These are phyloP conservation scores for Aureobasidium sp. DNA, from an alignment of 2,329 filamentous ascomycete species.

Conservation along the genomic window DNA sequence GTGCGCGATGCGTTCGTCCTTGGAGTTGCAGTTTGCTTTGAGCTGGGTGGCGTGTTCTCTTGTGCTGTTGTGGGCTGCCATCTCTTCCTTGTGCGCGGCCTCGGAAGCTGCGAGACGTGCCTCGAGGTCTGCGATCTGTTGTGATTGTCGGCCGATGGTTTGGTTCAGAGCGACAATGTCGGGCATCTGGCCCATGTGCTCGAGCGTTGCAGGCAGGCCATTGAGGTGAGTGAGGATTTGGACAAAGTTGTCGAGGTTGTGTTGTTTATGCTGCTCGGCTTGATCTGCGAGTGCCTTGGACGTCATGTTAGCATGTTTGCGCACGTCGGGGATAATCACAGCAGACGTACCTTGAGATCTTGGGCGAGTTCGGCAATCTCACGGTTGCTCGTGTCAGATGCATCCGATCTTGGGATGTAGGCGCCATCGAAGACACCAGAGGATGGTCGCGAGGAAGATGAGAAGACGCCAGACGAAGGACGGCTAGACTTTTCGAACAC, in stretches of 20 bases:
- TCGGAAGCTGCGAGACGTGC: constrained; percentile 4
- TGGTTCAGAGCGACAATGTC: background rate
- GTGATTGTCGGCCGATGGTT: constrained; percentile 1
- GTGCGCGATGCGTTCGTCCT: constrained; percentile 1
- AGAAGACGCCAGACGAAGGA: constrained; percentile 4
- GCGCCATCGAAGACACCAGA: background rate
- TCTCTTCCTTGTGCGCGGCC: background rate
- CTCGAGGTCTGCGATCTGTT: constrained; percentile 9
- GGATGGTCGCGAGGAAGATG: background rate
- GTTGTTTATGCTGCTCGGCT: constrained; percentile 7
- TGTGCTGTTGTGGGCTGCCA: background rate
- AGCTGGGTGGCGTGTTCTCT: background rate
- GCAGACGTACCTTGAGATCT: constrained; percentile 1
- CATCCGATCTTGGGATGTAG: background rate
- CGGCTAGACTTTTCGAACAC: constrained; percentile 5
- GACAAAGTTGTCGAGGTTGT: constrained; percentile 10
- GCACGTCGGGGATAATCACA: background rate
- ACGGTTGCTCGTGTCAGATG: constrained; percentile 1
- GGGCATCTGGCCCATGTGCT: constrained; percentile 6
- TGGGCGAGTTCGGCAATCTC: constrained; percentile 4
- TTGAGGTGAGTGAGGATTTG: constrained; percentile 8
- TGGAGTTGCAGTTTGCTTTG: background rate
- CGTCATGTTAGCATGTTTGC: background rate
- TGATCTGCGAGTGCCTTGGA: constrained; percentile 8
- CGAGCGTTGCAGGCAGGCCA: constrained; percentile 7